These are phyloP conservation scores for Annulohypoxylon truncatum DNA, from an alignment of 2,329 filamentous ascomycete species.

Conservation along the genomic window DNA sequence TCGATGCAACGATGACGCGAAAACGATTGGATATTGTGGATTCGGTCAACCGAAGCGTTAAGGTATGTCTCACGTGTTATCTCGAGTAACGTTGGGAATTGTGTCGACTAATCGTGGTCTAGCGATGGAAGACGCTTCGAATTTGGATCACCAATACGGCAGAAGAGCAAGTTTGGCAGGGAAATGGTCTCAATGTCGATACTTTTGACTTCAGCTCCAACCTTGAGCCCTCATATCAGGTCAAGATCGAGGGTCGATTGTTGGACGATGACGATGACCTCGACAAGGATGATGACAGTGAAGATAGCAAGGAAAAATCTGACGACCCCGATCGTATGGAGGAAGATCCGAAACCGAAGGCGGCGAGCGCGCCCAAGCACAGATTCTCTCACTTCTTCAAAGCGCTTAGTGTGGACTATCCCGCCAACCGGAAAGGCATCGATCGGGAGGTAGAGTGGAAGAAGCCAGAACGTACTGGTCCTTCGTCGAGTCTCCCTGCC, in stretches of 20 bases:
- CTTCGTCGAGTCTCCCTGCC: slow-evolving; percentile 66
- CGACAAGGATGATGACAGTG: slow-evolving; percentile 62
- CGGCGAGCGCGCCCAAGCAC: slow-evolving; percentile 58
- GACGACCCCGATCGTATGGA: slow-evolving; percentile 68
- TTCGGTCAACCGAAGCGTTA: slow-evolving; percentile 77
- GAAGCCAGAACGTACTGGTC: slow-evolving; percentile 73
- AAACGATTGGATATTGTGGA: slow-evolving; percentile 94
- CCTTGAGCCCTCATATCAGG: slow-evolving; percentile 82
- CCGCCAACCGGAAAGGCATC: slow-evolving; percentile 68
- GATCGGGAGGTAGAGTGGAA: slow-evolving; percentile 84
- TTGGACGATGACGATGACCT: slow-evolving; percentile 72
- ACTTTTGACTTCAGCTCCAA: slow-evolving; percentile 85
- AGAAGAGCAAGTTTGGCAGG: slow-evolving; percentile 95
- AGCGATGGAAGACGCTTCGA: slow-evolving; percentile 85
- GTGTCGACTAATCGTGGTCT: slow-evolving; percentile 28
- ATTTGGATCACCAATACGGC: slow-evolving; percentile 96
- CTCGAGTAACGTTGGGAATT: slow-evolving; percentile 4
- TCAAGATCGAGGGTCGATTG: slow-evolving; percentile 91
- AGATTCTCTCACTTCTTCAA: slow-evolving; percentile 85
- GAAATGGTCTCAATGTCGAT: slow-evolving; percentile 73
- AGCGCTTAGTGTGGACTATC: slow-evolving; percentile 79
- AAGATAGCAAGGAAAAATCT: slow-evolving; percentile 59
- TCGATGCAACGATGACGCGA: slow-evolving; percentile 93
- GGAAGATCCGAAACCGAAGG: slow-evolving; percentile 61
- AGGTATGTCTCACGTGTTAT: slow-evolving; percentile 58